Conservation (phyloP, 768 basidiomycete genomes). For the Boletus reticuloceps region DNA sequence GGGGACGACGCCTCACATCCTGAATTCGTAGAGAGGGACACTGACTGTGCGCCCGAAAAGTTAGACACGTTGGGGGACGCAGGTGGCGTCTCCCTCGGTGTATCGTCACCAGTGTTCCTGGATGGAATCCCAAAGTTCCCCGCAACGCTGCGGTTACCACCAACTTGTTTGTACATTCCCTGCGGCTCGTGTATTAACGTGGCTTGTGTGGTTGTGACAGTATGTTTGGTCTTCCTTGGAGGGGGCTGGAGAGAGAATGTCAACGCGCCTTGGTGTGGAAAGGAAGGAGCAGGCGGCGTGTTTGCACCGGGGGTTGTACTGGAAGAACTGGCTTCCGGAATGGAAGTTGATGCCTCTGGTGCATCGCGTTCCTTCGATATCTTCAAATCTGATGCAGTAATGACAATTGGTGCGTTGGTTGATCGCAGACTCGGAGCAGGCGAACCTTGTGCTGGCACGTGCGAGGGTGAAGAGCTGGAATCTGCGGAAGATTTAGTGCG, state of each 20-base stretch:
- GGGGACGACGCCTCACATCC: neutral
- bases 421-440: constrained; percentile 29
- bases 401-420: constrained; percentile 15
- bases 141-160: constrained; percentile 29
- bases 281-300: constrained; percentile 17
- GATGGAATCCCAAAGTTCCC: constrained; percentile 29
- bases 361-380: constrained; percentile 38
- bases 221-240: constrained; percentile 28
- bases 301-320: constrained; percentile 32
- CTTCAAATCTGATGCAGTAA: constrained; percentile 34
- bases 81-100: constrained; percentile 10
- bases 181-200: constrained; percentile 5
- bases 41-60: constrained; percentile 2
- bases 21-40: constrained; percentile 3
- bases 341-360: constrained; percentile 13
- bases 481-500: constrained; percentile 39
- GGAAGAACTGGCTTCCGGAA: constrained; percentile 11
- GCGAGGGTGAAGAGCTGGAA: constrained; percentile 17
- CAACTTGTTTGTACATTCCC: constrained; percentile 24
- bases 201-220: neutral
- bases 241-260: constrained; percentile 35
- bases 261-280: constrained; percentile 31
- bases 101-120: constrained; percentile 6
- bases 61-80: neutral
- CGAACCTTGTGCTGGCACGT: constrained; percentile 15